phyloP scores from a whole-genome alignment of 768 basidiomycete genomes.

The Xanthoconium stramineum region DNA sequence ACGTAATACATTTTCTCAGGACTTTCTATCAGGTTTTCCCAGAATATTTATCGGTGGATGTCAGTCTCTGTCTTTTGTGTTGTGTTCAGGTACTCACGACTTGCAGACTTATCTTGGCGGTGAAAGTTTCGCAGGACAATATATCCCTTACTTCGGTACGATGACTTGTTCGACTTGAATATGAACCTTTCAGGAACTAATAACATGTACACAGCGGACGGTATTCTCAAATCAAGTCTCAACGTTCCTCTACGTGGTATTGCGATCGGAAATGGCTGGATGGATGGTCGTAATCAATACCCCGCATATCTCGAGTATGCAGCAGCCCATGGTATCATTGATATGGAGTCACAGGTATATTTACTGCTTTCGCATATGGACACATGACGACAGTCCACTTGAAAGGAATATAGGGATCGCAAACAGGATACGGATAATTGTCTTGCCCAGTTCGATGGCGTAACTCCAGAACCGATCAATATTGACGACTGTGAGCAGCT shows the following conservation, averaged over 20 bases:
- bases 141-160: constrained; percentile 91
- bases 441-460: constrained; percentile 38
- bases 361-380: not conserved
- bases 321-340: constrained; percentile 73
- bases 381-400: not conserved
- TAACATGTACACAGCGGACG: constrained; percentile 55
- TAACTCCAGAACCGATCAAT: constrained; percentile 52
- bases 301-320: constrained; percentile 86
- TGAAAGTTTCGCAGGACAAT: constrained; percentile 97
- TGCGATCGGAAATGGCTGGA: constrained; percentile 99
- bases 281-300: constrained; percentile 86
- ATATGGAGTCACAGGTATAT: constrained; percentile 64
- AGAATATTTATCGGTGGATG: constrained; percentile 78
- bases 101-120: constrained; percentile 92
- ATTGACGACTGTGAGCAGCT: constrained; percentile 59
- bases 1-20: constrained; percentile 78
- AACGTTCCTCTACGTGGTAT: constrained; percentile 66
- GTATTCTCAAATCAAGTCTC: constrained; percentile 61
- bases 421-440: constrained; percentile 62
- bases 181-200: constrained; percentile 1
- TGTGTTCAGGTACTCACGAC: constrained; percentile 6
- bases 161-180: not conserved
- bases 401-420: constrained; percentile 58
- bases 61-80: constrained; percentile 39
- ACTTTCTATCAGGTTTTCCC: constrained; percentile 94